A percentile compares a stretch with the other conserved stretches of the same genome.
Conservation (phyloP, 768 basidiomycete genomes). For the Ramaria sp. region DNA sequence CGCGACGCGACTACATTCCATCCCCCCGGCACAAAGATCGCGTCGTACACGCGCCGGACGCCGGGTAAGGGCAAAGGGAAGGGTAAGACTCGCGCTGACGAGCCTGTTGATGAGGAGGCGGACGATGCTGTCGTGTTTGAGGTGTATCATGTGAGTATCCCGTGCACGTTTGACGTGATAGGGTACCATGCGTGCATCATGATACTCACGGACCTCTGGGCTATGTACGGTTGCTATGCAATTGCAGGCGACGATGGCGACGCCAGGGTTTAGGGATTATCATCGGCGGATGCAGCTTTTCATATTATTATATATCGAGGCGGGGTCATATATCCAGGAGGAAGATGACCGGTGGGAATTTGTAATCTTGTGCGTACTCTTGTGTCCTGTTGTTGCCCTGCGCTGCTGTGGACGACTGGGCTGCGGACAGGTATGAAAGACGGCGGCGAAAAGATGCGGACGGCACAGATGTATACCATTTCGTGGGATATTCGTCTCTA, state of each 20-base stretch:
- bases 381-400: not conserved
- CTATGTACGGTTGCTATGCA: not conserved
- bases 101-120: slow-evolving; percentile 34
- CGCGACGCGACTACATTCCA: slow-evolving; percentile 68
- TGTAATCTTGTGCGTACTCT: slow-evolving; percentile 56
- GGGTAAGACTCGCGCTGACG: slow-evolving; percentile 21
- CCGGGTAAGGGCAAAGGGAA: slow-evolving; percentile 47
- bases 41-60: slow-evolving; percentile 61
- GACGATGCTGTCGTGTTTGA: slow-evolving; percentile 69
- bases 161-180: not conserved
- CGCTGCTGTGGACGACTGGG: not conserved
- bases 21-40: slow-evolving; percentile 66
- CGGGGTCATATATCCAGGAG: slow-evolving; percentile 88
- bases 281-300: slow-evolving; percentile 91
- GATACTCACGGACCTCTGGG: not conserved
- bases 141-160: slow-evolving; percentile 71
- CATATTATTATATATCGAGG: slow-evolving; percentile 91
- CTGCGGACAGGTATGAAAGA: slow-evolving; percentile 62
- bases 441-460: slow-evolving; percentile 47
- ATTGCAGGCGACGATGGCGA: slow-evolving; percentile 66
- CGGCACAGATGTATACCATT: slow-evolving; percentile 65
- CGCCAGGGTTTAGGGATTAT: slow-evolving; percentile 83
- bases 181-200: not conserved
- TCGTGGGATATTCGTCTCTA: slow-evolving; percentile 87
- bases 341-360: slow-evolving; percentile 95